Conservation (phyloP, 2,329 filamentous ascomycete species). For the Delphinella strobiligena region DNA sequence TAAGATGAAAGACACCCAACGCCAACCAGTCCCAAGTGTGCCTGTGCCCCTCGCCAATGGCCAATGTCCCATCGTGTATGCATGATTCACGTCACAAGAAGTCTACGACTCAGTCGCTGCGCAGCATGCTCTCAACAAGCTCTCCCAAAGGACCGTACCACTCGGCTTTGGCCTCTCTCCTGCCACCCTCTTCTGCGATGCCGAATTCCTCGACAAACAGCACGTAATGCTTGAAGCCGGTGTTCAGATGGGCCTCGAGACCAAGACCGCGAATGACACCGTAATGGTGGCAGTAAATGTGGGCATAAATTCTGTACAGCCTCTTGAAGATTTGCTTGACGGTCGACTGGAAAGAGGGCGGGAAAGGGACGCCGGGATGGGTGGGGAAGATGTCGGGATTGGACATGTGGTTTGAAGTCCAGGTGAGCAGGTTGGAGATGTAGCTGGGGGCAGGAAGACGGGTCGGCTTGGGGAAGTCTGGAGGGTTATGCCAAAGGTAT, state of each 20-base stretch:
- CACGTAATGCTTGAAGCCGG: conserved; percentile 99
- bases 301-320: conserved; percentile 93
- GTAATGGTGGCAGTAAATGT: conserved; percentile 97
- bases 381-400: conserved; percentile 86
- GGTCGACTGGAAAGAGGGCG: conserved; percentile 77
- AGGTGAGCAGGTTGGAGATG: conserved; percentile 94
- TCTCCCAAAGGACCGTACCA: conserved; percentile 95
- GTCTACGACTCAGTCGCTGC: conserved; percentile 72
- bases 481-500: conserved; percentile 96
- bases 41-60: too few species aligned
- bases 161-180: conserved; percentile 39
- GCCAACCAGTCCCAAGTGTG: too few species aligned
- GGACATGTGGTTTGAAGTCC: conserved; percentile 91
- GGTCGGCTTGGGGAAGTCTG: conserved; percentile 87
- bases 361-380: conserved; percentile 70
- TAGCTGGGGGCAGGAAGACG: conserved; percentile 97
- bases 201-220: conserved; percentile 96
- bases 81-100: too few species aligned
- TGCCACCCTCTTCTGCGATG: conserved; percentile 58
- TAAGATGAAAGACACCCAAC: too few species aligned
- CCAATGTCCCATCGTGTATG: too few species aligned
- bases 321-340: conserved; percentile 99
- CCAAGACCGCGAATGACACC: conserved; percentile 90
- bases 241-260: conserved; percentile 93
- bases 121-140: conserved; percentile 93